A percentile compares a stretch with the other conserved stretches of the same genome.
Conservation (phyloP, 192 early-diverging fungal genomes). For the Entophlyctis luteolus region DNA sequence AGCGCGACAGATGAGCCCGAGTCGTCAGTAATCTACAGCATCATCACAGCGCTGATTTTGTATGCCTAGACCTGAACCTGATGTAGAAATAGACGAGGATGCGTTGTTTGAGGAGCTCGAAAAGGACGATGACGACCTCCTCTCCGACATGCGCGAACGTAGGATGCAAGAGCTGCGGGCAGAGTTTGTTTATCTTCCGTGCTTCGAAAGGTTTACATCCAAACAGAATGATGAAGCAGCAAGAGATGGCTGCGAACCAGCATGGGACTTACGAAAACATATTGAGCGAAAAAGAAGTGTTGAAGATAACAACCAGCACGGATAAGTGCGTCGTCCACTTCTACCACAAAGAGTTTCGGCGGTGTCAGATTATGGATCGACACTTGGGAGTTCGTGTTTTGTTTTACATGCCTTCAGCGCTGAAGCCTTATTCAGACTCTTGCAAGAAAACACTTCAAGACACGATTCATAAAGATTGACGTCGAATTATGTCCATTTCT, state of each 20-base stretch:
- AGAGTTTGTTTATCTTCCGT: slow-evolving; percentile 58
- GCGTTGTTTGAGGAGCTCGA: slow-evolving; percentile 81
- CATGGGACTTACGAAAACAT: slow-evolving; percentile 79
- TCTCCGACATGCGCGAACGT: slow-evolving; percentile 73
- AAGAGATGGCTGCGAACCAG: slow-evolving; percentile 51
- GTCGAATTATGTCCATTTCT: slow-evolving; percentile 88
- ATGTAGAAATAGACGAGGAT: slow-evolving; percentile 58
- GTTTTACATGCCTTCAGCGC: neutral
- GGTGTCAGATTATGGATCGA: slow-evolving; percentile 89
- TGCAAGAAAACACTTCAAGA: slow-evolving; percentile 76
- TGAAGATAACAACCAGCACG: slow-evolving; percentile 71
- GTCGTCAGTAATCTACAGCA: too few species aligned
- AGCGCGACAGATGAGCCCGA: too few species aligned
- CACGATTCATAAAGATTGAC: slow-evolving; percentile 83
- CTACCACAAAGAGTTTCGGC: slow-evolving; percentile 85
- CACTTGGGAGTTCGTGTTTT: slow-evolving; percentile 63
- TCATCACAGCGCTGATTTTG: too few species aligned
- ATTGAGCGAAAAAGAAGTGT: slow-evolving; percentile 74
- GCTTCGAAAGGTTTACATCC: neutral
- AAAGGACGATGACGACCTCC: slow-evolving; percentile 66
- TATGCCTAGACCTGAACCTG: slow-evolving; percentile 33
- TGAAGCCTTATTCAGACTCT: slow-evolving; percentile 36
- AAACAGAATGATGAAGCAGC: slow-evolving; percentile 43
- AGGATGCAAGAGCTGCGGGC: slow-evolving; percentile 78
- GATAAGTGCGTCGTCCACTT: slow-evolving; percentile 78